These are phyloP conservation scores for Aeschynomene evenia DNA, from an alignment of 306 rosid genomes.

Conservation along the genomic window DNA sequence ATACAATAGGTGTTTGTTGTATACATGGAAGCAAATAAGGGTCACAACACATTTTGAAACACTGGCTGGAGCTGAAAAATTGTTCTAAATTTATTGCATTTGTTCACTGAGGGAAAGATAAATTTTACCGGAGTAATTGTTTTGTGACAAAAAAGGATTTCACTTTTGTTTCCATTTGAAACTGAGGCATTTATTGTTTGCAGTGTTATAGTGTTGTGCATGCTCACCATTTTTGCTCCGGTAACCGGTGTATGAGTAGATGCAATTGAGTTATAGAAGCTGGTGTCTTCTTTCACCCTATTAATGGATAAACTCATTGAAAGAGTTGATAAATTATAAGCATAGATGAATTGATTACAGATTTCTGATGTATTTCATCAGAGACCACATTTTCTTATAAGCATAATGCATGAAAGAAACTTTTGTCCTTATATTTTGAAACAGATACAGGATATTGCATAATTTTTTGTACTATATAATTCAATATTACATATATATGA, in stretches of 20 bases:
- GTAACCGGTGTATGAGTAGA: neutral
- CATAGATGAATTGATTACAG: too few relatives aligned
- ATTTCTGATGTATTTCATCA: too few relatives aligned
- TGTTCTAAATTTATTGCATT: conserved; percentile 12
- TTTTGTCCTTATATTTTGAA: too few relatives aligned
- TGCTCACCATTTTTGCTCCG: neutral
- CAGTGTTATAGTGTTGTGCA: neutral
- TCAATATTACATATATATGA: too few relatives aligned
- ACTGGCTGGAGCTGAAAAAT: neutral
- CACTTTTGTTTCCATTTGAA: conserved; percentile 1
- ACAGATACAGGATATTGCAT: too few relatives aligned
- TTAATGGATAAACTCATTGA: too few relatives aligned
- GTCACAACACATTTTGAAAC: neutral
- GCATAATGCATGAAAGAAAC: too few relatives aligned
- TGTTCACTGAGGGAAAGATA: conserved; percentile 22
- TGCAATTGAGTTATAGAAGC: too few relatives aligned
- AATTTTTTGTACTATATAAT: too few relatives aligned
- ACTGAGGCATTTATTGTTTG: neutral
- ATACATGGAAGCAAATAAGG: conserved; percentile 29
- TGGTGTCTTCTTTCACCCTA: too few relatives aligned
- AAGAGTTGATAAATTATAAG: too few relatives aligned
- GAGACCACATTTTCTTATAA: too few relatives aligned
- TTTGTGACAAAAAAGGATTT: neutral
- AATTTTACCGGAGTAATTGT: conserved; percentile 15
- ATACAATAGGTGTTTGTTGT: conserved; percentile 2